phyloP scores from a whole-genome alignment of 306 rosid genomes.

The Hippophae rhamnoides region DNA sequence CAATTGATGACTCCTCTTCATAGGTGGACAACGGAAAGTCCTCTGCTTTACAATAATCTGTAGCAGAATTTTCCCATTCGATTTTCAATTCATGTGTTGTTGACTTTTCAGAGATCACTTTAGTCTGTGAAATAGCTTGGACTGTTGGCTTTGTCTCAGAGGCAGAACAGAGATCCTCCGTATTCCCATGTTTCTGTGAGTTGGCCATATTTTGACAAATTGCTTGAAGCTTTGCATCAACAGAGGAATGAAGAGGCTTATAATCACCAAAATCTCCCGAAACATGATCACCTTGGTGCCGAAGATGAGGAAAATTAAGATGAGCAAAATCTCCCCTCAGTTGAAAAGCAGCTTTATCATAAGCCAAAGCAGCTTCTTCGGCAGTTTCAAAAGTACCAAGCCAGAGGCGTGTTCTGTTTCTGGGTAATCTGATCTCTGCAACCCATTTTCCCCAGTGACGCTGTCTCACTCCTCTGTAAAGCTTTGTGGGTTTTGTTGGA shows the following conservation, averaged over 20 bases:
- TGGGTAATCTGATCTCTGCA: constrained; percentile 88
- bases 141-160: constrained; percentile 28
- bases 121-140: constrained; percentile 11
- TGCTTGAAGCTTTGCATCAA: constrained; percentile 68
- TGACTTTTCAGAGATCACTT: constrained; percentile 7
- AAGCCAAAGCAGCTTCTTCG: constrained; percentile 87
- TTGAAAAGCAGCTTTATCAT: constrained; percentile 75
- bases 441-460: constrained; percentile 99
- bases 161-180: constrained; percentile 22
- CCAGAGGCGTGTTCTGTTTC: constrained; percentile 88
- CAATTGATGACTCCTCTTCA: constrained; percentile 34
- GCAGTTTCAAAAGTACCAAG: constrained; percentile 91
- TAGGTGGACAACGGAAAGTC: constrained; percentile 17
- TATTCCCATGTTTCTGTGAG: constrained; percentile 36
- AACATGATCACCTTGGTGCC: constrained; percentile 37
- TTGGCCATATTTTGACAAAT: constrained; percentile 53
- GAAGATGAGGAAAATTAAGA: constrained; percentile 69
- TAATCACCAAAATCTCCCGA: constrained; percentile 43
- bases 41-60: constrained; percentile 30
- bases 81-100: constrained; percentile 4
- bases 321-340: constrained; percentile 81
- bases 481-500: constrained; percentile 43
- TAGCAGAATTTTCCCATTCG: constrained; percentile 13
- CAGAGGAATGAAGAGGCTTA: constrained; percentile 71
- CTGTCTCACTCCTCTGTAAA: constrained; percentile 85